Evolutionary conservation across 1,139 yeast genomes (phyloP).

Genomic region (Suhomyces bolitotheri): DNA sequence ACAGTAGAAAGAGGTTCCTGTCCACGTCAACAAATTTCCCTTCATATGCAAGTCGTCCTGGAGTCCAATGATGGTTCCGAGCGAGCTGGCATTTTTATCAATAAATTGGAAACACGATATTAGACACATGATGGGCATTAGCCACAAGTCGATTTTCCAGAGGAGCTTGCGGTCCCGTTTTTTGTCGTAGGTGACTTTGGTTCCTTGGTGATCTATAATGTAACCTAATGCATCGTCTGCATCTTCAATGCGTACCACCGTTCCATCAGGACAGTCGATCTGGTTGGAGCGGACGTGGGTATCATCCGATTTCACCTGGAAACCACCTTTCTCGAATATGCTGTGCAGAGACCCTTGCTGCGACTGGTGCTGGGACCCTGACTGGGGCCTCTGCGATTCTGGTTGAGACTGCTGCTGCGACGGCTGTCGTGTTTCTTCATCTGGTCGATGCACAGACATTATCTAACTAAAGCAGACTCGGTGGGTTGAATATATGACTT

Average conservation of each 20-base stretch:
- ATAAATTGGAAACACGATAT: slow-evolving; percentile 59
- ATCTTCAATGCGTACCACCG: not conserved
- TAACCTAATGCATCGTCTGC: not conserved
- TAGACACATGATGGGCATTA: slow-evolving; percentile 55
- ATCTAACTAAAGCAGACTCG: too few species aligned
- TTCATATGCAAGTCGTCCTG: slow-evolving; percentile 48
- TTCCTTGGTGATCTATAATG: not conserved
- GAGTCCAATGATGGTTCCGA: slow-evolving; percentile 63
- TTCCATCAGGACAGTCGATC: not conserved
- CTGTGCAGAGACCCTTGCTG: too few species aligned
- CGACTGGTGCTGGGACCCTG: too few species aligned
- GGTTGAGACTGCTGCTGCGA: too few species aligned
- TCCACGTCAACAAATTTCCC: slow-evolving; percentile 56
- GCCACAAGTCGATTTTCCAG: slow-evolving; percentile 53
- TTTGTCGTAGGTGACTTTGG: slow-evolving; percentile 3
- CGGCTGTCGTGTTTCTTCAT: too few species aligned
- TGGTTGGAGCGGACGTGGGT: too few species aligned
- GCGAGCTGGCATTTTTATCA: slow-evolving; percentile 61
- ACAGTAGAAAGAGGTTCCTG: slow-evolving; percentile 55
- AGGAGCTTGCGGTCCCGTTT: slow-evolving; percentile 25
- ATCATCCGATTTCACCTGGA: too few species aligned
- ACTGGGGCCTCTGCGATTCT: too few species aligned
- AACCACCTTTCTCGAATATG: too few species aligned
- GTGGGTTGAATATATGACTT: too few species aligned
- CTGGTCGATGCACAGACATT: too few species aligned